Evolutionary conservation across 495 filamentous ascomycete genomes (phyloP).

Genomic region (Penicillium alfredii): DNA sequence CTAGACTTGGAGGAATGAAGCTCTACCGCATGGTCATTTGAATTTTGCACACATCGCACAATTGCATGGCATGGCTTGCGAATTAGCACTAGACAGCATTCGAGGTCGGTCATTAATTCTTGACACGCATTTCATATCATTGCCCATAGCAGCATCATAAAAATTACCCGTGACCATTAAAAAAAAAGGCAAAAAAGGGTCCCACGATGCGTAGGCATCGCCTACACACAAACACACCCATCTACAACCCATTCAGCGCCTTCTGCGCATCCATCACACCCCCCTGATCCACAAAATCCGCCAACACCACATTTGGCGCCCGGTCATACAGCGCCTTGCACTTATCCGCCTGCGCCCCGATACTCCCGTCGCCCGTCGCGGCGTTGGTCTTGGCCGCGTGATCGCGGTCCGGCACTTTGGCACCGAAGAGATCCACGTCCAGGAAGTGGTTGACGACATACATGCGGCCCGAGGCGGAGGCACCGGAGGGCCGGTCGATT

Average conservation of each 20-base stretch:
- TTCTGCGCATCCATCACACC: conserved; percentile 53
- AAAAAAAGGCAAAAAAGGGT: too few relatives aligned
- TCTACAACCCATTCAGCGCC: conserved; percentile 50
- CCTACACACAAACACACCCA: neutral
- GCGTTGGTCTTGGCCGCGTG: conserved; percentile 54
- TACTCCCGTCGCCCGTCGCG: conserved; percentile 44
- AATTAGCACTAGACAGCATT: conserved; percentile 1
- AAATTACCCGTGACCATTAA: too few relatives aligned
- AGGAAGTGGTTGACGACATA: conserved; percentile 52
- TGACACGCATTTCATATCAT: neutral
- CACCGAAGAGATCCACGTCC: conserved; percentile 36
- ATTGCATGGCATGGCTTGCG: neutral
- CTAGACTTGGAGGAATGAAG: conserved; percentile 37
- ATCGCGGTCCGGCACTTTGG: conserved; percentile 51
- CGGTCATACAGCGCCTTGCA: conserved; percentile 50
- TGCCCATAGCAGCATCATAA: too few relatives aligned
- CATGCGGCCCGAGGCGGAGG: conserved; percentile 43
- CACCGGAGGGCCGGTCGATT: conserved; percentile 53
- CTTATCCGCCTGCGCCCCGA: conserved; percentile 49
- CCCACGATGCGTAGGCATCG: too few relatives aligned
- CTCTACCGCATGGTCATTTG: neutral
- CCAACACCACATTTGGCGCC: conserved; percentile 55
- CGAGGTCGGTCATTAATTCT: neutral
- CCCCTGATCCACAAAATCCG: conserved; percentile 64
- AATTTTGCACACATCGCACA: too few relatives aligned